Conservation (phyloP, 2,329 filamentous ascomycete genomes). For the Hypoxylon sp. region DNA sequence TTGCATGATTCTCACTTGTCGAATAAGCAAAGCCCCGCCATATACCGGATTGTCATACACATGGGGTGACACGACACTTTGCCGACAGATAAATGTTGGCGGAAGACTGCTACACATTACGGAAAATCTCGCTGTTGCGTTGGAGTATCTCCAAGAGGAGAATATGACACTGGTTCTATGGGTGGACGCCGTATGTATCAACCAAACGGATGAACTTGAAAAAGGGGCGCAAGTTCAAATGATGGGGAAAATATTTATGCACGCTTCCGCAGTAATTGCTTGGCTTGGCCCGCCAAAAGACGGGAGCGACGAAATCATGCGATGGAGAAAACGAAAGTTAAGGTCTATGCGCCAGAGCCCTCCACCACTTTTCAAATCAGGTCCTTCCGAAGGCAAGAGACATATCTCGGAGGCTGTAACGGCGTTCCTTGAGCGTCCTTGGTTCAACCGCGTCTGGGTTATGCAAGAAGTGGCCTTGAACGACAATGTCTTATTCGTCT, state of each 20-base stretch:
- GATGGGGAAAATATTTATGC: too few relatives aligned
- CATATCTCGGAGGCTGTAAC: background rate
- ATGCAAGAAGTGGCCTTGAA: background rate
- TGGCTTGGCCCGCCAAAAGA: background rate
- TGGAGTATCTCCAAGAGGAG: background rate
- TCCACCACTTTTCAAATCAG: background rate
- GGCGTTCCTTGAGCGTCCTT: background rate
- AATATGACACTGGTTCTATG: background rate
- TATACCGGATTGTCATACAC: background rate
- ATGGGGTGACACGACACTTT: background rate
- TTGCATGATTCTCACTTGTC: background rate
- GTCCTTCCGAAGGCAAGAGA: background rate
- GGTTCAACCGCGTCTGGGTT: background rate
- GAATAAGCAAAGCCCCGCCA: background rate
- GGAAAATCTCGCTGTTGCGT: background rate
- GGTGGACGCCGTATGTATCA: too few relatives aligned
- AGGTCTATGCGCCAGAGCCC: too few relatives aligned
- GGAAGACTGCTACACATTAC: background rate
- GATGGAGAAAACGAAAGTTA: background rate
- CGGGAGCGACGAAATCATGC: background rate
- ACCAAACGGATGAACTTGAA: too few relatives aligned
- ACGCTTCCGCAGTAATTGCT: too few relatives aligned
- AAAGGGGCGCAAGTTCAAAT: too few relatives aligned
- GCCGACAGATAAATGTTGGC: background rate
- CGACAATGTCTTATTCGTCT: background rate